Evolutionary conservation across 2,329 filamentous ascomycete species (phyloP).

Genomic region (Pseudocercospora fuligena): DNA sequence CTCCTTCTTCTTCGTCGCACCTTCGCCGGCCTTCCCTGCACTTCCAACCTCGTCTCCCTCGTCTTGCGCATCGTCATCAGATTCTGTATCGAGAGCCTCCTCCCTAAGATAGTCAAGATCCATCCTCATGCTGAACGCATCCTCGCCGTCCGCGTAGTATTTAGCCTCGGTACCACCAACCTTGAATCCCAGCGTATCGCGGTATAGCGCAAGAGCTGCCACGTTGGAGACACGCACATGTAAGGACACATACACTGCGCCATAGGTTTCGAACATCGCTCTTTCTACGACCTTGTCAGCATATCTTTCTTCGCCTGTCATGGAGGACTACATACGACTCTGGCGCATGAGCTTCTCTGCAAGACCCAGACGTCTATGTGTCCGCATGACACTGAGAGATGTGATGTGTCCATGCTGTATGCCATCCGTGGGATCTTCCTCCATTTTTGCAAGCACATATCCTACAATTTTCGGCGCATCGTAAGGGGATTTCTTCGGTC

Average conservation of each 20-base stretch:
- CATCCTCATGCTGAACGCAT: constrained; percentile 92
- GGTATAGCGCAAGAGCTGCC: constrained; percentile 89
- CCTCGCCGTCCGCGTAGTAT: constrained; percentile 97
- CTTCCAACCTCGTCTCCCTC: constrained; percentile 44
- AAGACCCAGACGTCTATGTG: constrained; percentile 85
- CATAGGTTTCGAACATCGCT: constrained; percentile 95
- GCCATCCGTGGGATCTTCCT: constrained; percentile 92
- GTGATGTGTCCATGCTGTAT: constrained; percentile 96
- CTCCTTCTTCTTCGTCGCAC: constrained; percentile 44
- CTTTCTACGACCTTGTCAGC: constrained; percentile 62
- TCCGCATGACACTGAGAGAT: constrained; percentile 92
- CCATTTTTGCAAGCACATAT: constrained; percentile 99
- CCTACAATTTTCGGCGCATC: constrained; percentile 97
- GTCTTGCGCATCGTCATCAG: constrained; percentile 44
- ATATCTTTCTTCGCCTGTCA: background rate
- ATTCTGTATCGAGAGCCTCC: constrained; percentile 56
- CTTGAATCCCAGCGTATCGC: constrained; percentile 86
- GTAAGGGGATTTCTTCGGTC: constrained; percentile 76
- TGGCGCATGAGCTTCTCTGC: constrained; percentile 98
- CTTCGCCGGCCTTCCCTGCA: constrained; percentile 18
- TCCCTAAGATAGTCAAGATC: constrained; percentile 68
- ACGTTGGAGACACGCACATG: constrained; percentile 95
- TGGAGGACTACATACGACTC: constrained; percentile 69
- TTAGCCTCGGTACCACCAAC: constrained; percentile 84
- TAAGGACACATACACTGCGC: constrained; percentile 88